A percentile compares a stretch with the other conserved stretches of the same genome.
These are phyloP conservation scores for Monilinia fructicola DNA, from an alignment of 2,329 filamentous ascomycete species.

Conservation along the genomic window DNA sequence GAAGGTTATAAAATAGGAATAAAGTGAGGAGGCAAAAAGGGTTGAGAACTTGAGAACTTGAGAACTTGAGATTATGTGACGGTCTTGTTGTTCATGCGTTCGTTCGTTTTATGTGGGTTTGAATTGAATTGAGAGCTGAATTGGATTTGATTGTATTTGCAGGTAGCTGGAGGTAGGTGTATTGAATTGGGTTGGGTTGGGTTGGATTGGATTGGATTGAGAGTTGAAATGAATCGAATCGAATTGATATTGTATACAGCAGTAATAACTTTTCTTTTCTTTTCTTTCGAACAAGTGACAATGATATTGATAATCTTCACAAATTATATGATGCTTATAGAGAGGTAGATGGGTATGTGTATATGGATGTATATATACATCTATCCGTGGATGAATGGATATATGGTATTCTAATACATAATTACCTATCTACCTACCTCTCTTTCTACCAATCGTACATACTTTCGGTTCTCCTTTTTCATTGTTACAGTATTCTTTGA, in stretches of 20 bases:
- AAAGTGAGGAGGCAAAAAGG: too few species aligned
- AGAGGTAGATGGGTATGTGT: neutral
- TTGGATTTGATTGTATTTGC: too few species aligned
- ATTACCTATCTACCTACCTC: too few species aligned
- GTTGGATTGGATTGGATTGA: neutral
- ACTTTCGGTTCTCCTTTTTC: neutral
- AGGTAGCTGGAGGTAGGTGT: too few species aligned
- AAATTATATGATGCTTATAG: neutral
- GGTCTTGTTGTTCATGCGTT: conserved; percentile 4
- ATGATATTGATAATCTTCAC: too few species aligned
- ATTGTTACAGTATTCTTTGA: neutral
- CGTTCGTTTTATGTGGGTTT: conserved; percentile 9
- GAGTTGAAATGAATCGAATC: neutral
- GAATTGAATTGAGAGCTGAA: neutral
- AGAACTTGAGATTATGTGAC: neutral
- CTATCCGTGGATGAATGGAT: too few species aligned
- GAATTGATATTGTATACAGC: neutral
- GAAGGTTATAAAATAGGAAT: too few species aligned
- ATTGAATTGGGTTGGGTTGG: neutral
- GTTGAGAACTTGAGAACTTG: neutral
- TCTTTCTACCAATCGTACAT: too few species aligned
- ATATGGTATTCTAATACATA: too few species aligned
- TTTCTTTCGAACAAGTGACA: too few species aligned
- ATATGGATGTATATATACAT: too few species aligned
- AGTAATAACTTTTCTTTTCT: too few species aligned